A percentile compares a stretch with the other conserved stretches of the same genome.
Conservation (phyloP, 306 rosid genomes). For the Morella rubra region DNA sequence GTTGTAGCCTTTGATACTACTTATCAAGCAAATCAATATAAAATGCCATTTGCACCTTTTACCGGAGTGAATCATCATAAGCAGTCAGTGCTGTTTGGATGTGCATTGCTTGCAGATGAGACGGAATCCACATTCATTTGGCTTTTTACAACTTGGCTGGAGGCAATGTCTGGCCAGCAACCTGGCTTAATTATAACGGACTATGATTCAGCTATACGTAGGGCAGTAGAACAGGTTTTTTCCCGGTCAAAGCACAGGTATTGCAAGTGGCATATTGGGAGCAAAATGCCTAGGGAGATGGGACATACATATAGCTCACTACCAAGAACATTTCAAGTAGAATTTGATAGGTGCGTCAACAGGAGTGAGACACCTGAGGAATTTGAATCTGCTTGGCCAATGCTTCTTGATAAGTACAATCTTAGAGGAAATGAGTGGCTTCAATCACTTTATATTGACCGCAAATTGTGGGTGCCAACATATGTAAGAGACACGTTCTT, state of each 20-base stretch:
- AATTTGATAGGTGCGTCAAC: conserved; percentile 17
- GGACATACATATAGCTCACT: conserved; percentile 16
- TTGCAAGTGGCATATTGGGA: conserved; percentile 28
- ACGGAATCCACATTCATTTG: conserved; percentile 26
- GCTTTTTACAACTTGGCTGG: conserved; percentile 26
- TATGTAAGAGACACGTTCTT: conserved; percentile 12
- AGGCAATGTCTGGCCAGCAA: conserved; percentile 27
- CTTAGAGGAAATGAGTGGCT: conserved; percentile 32
- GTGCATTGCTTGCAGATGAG: conserved; percentile 29
- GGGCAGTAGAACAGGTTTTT: conserved; percentile 16
- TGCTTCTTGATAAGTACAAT: conserved; percentile 26
- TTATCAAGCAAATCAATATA: conserved; percentile 23
- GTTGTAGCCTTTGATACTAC: conserved; percentile 23
- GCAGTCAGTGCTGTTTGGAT: conserved; percentile 20
- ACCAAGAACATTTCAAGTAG: conserved; percentile 26
- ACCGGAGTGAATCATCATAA: conserved; percentile 24
- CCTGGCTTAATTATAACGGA: conserved; percentile 20
- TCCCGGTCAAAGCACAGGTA: conserved; percentile 17
- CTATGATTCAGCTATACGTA: conserved; percentile 13
- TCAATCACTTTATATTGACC: conserved; percentile 24
- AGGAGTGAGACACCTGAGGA: conserved; percentile 22
- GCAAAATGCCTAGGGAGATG: conserved; percentile 25
- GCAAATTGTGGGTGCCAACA: conserved; percentile 22
- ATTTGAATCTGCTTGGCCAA: conserved; percentile 29
- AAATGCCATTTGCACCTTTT: conserved; percentile 26